Percentiles rank a stretch among this genome's conserved stretches.
phyloP scores from a whole-genome alignment of 2,329 filamentous ascomycete species.

The Arthrobotrys entomopaga region DNA sequence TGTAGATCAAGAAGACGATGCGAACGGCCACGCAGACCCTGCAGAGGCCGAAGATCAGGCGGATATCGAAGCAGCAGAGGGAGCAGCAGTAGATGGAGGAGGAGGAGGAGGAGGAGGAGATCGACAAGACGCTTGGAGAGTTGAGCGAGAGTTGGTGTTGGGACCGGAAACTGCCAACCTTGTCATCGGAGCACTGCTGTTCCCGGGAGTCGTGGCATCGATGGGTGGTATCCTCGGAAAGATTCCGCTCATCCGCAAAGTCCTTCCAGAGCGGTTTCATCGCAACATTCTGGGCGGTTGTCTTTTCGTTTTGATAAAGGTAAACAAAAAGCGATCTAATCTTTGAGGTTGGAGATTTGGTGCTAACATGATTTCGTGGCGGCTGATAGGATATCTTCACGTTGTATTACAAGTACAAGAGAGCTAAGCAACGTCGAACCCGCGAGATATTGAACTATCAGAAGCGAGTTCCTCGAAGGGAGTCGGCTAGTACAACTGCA shows the following conservation, averaged over 20 bases:
- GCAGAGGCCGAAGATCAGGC: constrained; percentile 20
- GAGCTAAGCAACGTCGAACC: constrained; percentile 68
- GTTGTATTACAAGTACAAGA: constrained; percentile 73
- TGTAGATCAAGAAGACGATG: constrained; percentile 55
- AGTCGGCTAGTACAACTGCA: constrained; percentile 24
- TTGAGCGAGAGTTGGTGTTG: constrained; percentile 56
- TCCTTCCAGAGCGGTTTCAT: constrained; percentile 87
- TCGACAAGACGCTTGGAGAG: constrained; percentile 27
- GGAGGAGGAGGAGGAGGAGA: constrained; percentile 52
- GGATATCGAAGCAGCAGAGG: too few relatives aligned
- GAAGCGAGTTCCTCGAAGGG: constrained; percentile 23
- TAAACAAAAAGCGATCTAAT: constrained; percentile 40
- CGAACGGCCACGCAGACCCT: constrained; percentile 55
- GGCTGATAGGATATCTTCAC: constrained; percentile 66
- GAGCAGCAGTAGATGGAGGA: too few relatives aligned
- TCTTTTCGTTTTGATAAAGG: constrained; percentile 84
- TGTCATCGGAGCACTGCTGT: constrained; percentile 76
- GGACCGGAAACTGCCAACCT: constrained; percentile 68
- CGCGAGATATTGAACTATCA: constrained; percentile 67
- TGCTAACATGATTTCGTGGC: constrained; percentile 38
- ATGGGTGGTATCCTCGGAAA: constrained; percentile 77
- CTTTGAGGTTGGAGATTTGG: neutral
- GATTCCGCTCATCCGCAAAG: constrained; percentile 68
- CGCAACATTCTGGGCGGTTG: constrained; percentile 88
- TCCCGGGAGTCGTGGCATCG: constrained; percentile 81